Base-by-base conservation (phyloP, 2,329 filamentous ascomycete genomes). In the Talaromyces sp. region DNA sequence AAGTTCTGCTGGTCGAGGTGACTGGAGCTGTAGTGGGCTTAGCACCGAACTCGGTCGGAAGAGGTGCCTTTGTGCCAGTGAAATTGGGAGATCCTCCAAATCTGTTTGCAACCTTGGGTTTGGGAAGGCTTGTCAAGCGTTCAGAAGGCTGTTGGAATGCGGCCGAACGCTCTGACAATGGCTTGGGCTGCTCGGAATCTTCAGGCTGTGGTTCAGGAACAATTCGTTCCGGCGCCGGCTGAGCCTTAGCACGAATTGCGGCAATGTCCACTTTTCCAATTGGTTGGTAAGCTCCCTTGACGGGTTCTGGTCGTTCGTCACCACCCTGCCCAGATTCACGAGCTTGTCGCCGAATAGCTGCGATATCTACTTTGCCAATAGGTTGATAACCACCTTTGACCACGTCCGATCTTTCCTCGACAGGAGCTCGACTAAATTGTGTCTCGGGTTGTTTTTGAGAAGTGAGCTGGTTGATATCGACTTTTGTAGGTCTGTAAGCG, bases 191-290 rank as follows among this genome's bases (percentile, higher is more conserved):
- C 7, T 84, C 77, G 25, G 78, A 74, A 40, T 73, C 70, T 23
- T 77, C 78, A 18, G 80, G 79, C 44, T 75, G 76, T 54, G 78
- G 74, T 44, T 80, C 77, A n/a, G 80, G 79, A 72, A 75, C 57
- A 72, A 75, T 52, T 68, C 72, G 62, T 8, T 63, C 89, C 76
- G 93, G 90, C 3, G 92, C 61, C 4, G 63, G 89, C 76, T 95
- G 90, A 5, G 92, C 89, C 76, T 86, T 89, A 23, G 93, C 89
- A 67, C 91, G 87, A 72, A 99, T 97, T 23, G 93, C 93, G 48
- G 91, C 91, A 76, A 99, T 98, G 69, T 99, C 95, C 9, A 99
- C 93, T 79, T 97, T 98, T 54, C 95, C 95, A 21, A 98, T 83
- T 1, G 95, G 95, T 76, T 98, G 90, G 72, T 99, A 99, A 25